Base-by-base conservation (phyloP, 768 basidiomycete genomes). In the Russula earlei region DNA sequence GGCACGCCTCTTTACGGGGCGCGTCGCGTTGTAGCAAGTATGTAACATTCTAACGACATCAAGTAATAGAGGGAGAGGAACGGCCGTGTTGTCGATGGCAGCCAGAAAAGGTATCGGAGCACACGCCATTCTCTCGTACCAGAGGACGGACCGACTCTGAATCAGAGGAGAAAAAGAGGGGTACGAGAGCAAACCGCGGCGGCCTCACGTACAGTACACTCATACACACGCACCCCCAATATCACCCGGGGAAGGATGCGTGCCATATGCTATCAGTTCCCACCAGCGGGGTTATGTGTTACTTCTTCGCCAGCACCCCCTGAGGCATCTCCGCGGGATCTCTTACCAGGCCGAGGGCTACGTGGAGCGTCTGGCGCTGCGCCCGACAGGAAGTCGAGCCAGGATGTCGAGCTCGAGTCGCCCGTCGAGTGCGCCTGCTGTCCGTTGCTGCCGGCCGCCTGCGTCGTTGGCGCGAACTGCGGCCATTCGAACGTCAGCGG, bases 401-500 rank as follows among this genome's bases (percentile, higher is more conserved):
- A 62, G 5, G 60, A 61, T 1, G 52, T 15, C 20, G 56, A 53
- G 40, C 27, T 41, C 17, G 56, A 48, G 34, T 54, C 48, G 8
- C 53, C 42, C 19, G 44, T 20, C 24, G 43, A 8, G 24, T 48
- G 51, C 17, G 41, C 46, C 9, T 49, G 58, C 45, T 48, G 50
- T 1, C 38, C 37, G 4, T 48, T 22, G 44, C 56, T 37, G 17
- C 44, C 36, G 3, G 38, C 43, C 44, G 48, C 41, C 27, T 60
- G 58, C 52, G 56, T 50, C 53, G 57, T 12, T 44, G 61, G 48
- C 42, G 44, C 48, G 31, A 55, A 55, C 61, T 62, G 61, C 61
- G 61, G 61, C 61, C 61, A 62, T 33, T 62, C 61, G 61, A 62
- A 62, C 54, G 59, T 62, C 55, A 62, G 61, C 61, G 61, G 59